Conservation (phyloP, 2,329 filamentous ascomycete species). For the Claviceps spartinae region DNA sequence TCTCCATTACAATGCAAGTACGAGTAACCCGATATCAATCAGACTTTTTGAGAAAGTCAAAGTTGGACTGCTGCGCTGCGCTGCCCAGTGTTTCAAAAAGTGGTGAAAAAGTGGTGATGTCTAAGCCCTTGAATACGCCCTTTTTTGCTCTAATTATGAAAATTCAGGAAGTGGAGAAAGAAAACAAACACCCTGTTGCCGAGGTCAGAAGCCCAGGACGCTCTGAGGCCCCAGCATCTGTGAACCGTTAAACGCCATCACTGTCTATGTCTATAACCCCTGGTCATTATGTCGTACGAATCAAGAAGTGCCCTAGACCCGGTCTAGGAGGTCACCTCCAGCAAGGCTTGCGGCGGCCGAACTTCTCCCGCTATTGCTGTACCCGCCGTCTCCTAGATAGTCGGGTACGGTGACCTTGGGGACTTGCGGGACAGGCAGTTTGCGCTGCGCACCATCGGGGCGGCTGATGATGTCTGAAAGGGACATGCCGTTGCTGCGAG, state of each 20-base stretch:
- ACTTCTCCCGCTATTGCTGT: constrained; percentile 60
- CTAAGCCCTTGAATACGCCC: constrained; percentile 4
- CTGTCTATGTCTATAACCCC: constrained; percentile 27
- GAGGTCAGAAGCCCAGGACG: background rate
- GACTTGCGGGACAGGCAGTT: constrained; percentile 82
- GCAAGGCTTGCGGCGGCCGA: constrained; percentile 67
- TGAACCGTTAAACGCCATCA: constrained; percentile 23
- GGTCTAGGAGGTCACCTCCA: constrained; percentile 53
- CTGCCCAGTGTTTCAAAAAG: background rate
- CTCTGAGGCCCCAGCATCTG: constrained; percentile 6
- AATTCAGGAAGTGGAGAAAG: background rate
- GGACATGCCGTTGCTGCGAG: constrained; percentile 54
- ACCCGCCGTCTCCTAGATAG: constrained; percentile 55
- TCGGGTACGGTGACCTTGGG: constrained; percentile 83
- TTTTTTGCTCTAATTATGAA: background rate
- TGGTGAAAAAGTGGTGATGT: constrained; percentile 11
- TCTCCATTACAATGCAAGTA: too few relatives aligned
- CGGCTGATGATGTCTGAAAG: constrained; percentile 88
- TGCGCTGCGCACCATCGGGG: constrained; percentile 75
- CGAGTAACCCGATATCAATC: too few relatives aligned
- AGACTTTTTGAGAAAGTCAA: too few relatives aligned
- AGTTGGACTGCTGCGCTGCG: too few relatives aligned
- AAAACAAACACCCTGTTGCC: background rate
- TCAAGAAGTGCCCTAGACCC: constrained; percentile 24
- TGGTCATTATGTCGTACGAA: constrained; percentile 25